These are phyloP conservation scores for Delonix regia DNA, from an alignment of 306 rosid species.

Conservation along the genomic window DNA sequence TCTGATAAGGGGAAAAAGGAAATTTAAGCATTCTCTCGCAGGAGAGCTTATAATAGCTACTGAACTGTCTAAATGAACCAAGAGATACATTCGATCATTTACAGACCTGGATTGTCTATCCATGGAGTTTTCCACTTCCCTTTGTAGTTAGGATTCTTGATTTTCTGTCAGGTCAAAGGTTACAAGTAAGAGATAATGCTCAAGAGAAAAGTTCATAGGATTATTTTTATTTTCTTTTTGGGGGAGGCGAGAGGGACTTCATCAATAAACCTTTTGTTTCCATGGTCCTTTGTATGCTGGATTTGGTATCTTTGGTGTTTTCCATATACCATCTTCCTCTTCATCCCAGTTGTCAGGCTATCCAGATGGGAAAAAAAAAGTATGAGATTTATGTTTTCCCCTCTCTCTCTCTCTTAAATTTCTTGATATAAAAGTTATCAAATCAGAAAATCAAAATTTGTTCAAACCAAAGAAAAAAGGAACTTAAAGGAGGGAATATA, in stretches of 20 bases:
- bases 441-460: constrained; percentile 15
- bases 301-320: constrained; percentile 88
- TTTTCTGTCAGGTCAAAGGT: constrained; percentile 40
- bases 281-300: constrained; percentile 96
- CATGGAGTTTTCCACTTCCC: constrained; percentile 69
- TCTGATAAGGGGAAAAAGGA: constrained; percentile 40
- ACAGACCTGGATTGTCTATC: constrained; percentile 61
- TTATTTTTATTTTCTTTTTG: no score
- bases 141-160: constrained; percentile 64
- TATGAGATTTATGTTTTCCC: background rate
- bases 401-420: background rate
- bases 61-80: constrained; percentile 28
- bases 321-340: constrained; percentile 90
- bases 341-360: constrained; percentile 95
- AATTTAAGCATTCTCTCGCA: constrained; percentile 21
- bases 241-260: constrained; percentile 3
- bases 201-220: background rate
- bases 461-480: constrained; percentile 19
- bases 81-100: constrained; percentile 9
- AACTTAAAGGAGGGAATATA: background rate
- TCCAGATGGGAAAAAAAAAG: constrained; percentile 20
- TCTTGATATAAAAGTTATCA: constrained; percentile 11
- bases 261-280: constrained; percentile 75
- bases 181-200: constrained; percentile 32
- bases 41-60: constrained; percentile 2